phyloP scores from a whole-genome alignment of 2,329 filamentous ascomycete genomes.

The Arachnopeziza araneosa region DNA sequence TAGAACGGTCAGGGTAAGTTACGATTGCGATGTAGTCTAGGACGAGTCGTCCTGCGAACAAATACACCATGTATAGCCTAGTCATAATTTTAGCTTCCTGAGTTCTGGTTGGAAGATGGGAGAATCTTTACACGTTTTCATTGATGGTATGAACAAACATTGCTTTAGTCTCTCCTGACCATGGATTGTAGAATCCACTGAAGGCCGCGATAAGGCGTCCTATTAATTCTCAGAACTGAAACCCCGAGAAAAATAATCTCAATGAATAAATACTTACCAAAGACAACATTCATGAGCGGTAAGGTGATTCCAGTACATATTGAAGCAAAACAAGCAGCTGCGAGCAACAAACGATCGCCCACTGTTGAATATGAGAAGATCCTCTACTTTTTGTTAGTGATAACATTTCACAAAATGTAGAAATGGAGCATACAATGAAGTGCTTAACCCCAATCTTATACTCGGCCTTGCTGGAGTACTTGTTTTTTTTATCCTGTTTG shows the following conservation, averaged over 20 bases:
- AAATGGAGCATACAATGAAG: neutral
- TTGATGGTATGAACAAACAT: constrained; percentile 40
- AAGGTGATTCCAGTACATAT: constrained; percentile 34
- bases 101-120: neutral
- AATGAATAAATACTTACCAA: constrained; percentile 36
- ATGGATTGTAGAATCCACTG: constrained; percentile 34
- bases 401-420: neutral
- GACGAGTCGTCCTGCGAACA: constrained; percentile 62
- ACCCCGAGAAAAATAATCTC: neutral
- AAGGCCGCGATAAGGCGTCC: constrained; percentile 40
- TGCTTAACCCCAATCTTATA: neutral
- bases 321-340: neutral
- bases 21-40: constrained; percentile 55
- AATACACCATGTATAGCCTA: constrained; percentile 60
- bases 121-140: constrained; percentile 37
- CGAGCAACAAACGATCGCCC: neutral
- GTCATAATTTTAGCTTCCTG: neutral
- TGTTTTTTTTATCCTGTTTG: neutral
- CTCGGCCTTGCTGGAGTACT: neutral
- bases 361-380: neutral
- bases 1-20: neutral
- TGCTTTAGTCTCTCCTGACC: constrained; percentile 30
- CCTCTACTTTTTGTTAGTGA: neutral
- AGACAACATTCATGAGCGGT: constrained; percentile 55
- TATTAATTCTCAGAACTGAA: constrained; percentile 2